Base-by-base conservation (phyloP, 805 yeast genomes). In the Pichia eremophila region DNA sequence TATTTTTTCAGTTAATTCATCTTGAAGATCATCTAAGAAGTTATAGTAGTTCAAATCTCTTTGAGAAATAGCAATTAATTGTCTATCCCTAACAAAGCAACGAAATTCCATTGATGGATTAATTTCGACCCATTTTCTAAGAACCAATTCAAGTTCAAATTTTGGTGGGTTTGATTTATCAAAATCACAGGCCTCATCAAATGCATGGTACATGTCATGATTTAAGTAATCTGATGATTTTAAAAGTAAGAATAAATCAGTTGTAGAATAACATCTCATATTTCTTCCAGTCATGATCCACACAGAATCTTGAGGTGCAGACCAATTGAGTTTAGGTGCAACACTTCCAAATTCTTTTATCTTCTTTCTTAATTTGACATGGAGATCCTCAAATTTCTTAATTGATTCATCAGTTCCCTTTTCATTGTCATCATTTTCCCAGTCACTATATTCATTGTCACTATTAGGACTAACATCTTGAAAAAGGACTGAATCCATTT, bases 241-340 rank as follows among this genome's bases (percentile, higher is more conserved):
- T 46, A 93, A 65, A 9, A 93, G 65, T 43, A 93, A 62, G 53
- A 89, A 93, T 0, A 93, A 66, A 54, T 93, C 99, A 37, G 81
- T 74, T 0, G 83, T 79, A 32, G 73, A 74, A 15, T 67, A 70
- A 58, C 98, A 90, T 57, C 78, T 75, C 74, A 84, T 75, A 3
- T 86, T 74, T 57, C 87, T 85, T 32, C 84, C 79, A 3, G 93
- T 74, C 57, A 85, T 67, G 19, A 93, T 91, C 99, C 98, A 93
- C 0, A 81, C 77, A 2, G 98, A 86, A 66, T 93, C 99, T 59
- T 81, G 83, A 1, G 99, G 99, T 2, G 96, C 85, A 0, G 97
- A 88, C 99, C 99, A 93, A 69, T 93, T 93, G 55, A 91, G 68
- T 59, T 93, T 93, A 1, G 98, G 98, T 1, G 87, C 74, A 2